Evolutionary conservation across 1,284 basidiomycete species (phyloP).

Genomic region (Athelia psychrophila): DNA sequence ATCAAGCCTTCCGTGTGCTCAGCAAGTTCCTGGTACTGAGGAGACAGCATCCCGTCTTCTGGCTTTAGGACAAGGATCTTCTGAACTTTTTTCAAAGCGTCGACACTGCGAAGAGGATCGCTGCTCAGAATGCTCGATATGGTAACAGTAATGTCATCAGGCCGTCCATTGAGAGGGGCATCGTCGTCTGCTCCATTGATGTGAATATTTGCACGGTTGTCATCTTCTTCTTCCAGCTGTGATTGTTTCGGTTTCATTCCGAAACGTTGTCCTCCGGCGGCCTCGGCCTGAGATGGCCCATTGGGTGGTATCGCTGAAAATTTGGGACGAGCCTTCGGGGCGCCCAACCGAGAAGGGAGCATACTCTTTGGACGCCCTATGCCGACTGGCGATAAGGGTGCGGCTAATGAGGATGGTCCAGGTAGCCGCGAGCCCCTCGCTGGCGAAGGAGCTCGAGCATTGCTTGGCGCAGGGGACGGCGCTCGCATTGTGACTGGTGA

Average conservation of each 20-base stretch:
- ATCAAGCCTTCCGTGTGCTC: conserved; percentile 85
- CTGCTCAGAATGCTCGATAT: conserved; percentile 85
- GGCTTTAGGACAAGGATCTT: conserved; percentile 74
- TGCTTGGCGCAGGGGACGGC: conserved; percentile 44
- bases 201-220: conserved; percentile 20
- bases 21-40: conserved; percentile 73
- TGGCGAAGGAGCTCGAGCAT: conserved; percentile 49
- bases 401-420: conserved; percentile 11
- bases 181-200: conserved; percentile 10
- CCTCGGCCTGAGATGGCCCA: conserved; percentile 18
- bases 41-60: conserved; percentile 64
- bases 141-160: conserved; percentile 68
- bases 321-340: conserved; percentile 27
- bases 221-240: conserved; percentile 6
- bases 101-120: conserved; percentile 84
- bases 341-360: conserved; percentile 66
- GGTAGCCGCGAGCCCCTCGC: conserved; percentile 24
- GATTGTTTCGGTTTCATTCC: background rate
- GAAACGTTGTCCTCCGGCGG: background rate
- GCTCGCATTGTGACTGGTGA: conserved; percentile 56
- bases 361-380: conserved; percentile 57
- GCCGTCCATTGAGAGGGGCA: background rate
- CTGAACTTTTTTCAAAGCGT: conserved; percentile 91
- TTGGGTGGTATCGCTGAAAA: conserved; percentile 17
- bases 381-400: conserved; percentile 43